Base-by-base conservation (phyloP, 495 filamentous ascomycete genomes). In the Penicillium nucicola region DNA sequence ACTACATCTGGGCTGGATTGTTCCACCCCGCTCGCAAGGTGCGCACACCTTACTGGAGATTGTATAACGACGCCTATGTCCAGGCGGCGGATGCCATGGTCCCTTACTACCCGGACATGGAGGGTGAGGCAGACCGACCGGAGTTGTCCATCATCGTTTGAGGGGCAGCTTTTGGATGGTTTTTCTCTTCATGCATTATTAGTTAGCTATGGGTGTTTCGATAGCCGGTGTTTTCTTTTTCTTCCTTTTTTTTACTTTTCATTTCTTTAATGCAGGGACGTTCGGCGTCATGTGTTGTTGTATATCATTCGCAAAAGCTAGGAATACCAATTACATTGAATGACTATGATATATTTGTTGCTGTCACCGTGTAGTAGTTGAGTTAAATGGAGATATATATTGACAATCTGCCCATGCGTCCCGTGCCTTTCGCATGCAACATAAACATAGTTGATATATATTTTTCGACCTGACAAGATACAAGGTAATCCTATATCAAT, bases 61-160 rank as follows among this genome's bases (percentile, higher is more conserved):
- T 97, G 30, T 97, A 98, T 70, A 98, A 98, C 60, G 89, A 95
- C 67, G 87, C 89, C n/a, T 97, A 97, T 66, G 93, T 97, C 45
- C 90, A 95, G 57, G 82, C 76, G 28, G 92, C 92, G 15, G 95
- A 99, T 71, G 82, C 88, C 11, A 92, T 99, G 81, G 85, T 99
- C 20, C 95, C 95, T 8, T 97, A 95, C 62, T 99, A 96, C 65
- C 92, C 90, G 0, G 84, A 83, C 44, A 67, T 96, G 57, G 84
- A 86, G 43, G 86, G 90, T 48, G 89, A 92, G 10, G 67, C 90
- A 66, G 77, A 84, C 48, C 77, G 92, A 57, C 78, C 82, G 30
- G 92, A 97, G 71, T 64, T 97, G 61, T 83, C 78, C 13, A 91
- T 97, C 71, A 80, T 96, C 47, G 78, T 97, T 55, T 96, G 77